A percentile compares a stretch with the other conserved stretches of the same genome.
Evolutionary conservation across 495 filamentous ascomycete genomes (phyloP).

Genomic region (Parachaetomium inaequale): DNA sequence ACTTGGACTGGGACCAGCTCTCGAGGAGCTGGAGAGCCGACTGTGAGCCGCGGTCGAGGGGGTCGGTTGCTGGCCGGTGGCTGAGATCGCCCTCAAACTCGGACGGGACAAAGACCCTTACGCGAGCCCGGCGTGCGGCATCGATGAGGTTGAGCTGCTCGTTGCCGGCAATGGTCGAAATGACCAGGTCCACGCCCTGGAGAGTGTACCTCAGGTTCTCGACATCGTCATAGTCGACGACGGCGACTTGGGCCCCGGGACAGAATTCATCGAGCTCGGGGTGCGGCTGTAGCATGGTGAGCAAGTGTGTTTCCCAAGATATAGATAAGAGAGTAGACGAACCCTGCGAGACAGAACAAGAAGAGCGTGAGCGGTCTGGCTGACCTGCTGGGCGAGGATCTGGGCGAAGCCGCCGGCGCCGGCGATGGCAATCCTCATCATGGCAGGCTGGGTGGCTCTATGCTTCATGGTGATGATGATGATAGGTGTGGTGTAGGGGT

Average conservation of each 20-base stretch:
- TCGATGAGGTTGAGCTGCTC: constrained; percentile 70
- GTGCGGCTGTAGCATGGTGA: constrained; percentile 23
- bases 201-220: constrained; percentile 59
- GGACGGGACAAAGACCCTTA: constrained; percentile 67
- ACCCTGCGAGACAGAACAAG: constrained; percentile 65
- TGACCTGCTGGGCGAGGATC: constrained; percentile 57
- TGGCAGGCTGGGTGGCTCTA: constrained; percentile 33
- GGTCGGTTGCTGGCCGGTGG: constrained; percentile 52
- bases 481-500: neutral
- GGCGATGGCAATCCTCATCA: constrained; percentile 72
- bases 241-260: constrained; percentile 54
- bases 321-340: constrained; percentile 17
- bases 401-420: constrained; percentile 66
- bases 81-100: constrained; percentile 64
- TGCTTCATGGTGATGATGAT: constrained; percentile 36
- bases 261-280: constrained; percentile 42
- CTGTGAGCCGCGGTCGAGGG: constrained; percentile 47
- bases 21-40: constrained; percentile 54
- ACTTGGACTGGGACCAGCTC: constrained; percentile 42
- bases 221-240: constrained; percentile 59
- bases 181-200: constrained; percentile 66
- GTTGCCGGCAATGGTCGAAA: constrained; percentile 64
- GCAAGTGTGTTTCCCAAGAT: neutral
- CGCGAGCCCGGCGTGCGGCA: constrained; percentile 60
- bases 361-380: constrained; percentile 59